Evolutionary conservation across 2,329 filamentous ascomycete species (phyloP), one percentile per base, ranked within the genome.

Genomic region (Pezicula neosporulosa): DNA sequence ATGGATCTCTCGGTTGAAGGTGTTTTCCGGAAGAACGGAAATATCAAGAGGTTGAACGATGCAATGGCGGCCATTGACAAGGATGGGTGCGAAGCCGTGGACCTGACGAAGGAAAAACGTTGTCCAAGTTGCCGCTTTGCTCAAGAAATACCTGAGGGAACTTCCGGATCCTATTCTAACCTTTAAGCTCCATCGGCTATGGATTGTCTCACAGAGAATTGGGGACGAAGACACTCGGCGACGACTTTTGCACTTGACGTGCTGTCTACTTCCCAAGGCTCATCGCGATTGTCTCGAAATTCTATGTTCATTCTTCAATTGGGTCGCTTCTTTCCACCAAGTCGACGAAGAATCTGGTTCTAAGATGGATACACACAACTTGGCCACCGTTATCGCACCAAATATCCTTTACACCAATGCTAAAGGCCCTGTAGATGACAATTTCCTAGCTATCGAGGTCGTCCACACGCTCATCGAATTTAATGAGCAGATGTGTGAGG

Each of bases 1-100:
- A 97, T 99, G 90, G 94, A 99, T 69, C 91, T 99, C 75, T 97
- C 93, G 2, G 90, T 99, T 1, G 94, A 99, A 70, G 94, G 94
- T 63, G 92, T 99, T 19, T 99, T 99, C 82, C 86, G 94, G 61
- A 99, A 99, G 79, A 99, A 97, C 64, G 94, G 94, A 62, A 99
- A 97, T 70, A 97, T 99, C 73, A 93, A 94, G 69, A 89, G 92
- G 60, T 78, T 97, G 42, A 90, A 89, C 60, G 92, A 96, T 55
- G 77, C 95, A 6, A 86, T 90, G 37, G 90, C 95, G 50, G 78
- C 86, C 61, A 91, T 99, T 57, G 94, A 99, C 68, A 83, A 83
- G 42, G 87, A 90, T 49, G 93, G 90, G 39, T 89, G 88, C 54
- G 90, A 95, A 58, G 83, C 86, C 50, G 86, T 96, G 50, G 91